Conservation (phyloP, 192 early-diverging fungal species). For the Chytriomyces sp. region DNA sequence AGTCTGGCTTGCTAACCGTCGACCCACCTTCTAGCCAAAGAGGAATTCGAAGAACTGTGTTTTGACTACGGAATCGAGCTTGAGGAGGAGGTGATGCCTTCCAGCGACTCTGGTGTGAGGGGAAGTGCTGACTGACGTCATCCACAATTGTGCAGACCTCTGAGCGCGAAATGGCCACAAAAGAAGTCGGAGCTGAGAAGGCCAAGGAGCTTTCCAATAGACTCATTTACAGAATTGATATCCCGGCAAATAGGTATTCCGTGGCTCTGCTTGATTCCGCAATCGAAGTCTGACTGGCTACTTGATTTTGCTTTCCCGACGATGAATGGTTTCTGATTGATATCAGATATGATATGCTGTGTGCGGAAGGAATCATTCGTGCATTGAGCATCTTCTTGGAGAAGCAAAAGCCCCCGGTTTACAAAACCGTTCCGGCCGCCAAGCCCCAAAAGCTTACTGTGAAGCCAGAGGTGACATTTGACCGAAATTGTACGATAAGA, state of each 20-base stretch:
- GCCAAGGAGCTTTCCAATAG: slow-evolving; percentile 68
- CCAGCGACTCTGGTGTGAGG: not conserved
- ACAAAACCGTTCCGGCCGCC: slow-evolving; percentile 56
- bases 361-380: slow-evolving; percentile 92
- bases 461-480: slow-evolving; percentile 63
- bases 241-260: slow-evolving; percentile 87
- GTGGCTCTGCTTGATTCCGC: too few species aligned
- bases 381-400: slow-evolving; percentile 85
- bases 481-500: slow-evolving; percentile 1
- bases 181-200: slow-evolving; percentile 58
- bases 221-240: slow-evolving; percentile 92
- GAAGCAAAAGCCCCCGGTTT: slow-evolving; percentile 68
- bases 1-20: too few species aligned
- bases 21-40: too few species aligned
- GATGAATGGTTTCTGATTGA: slow-evolving; percentile 13
- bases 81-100: slow-evolving; percentile 82
- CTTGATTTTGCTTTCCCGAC: not conserved
- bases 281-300: too few species aligned
- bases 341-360: slow-evolving; percentile 93
- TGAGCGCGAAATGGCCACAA: slow-evolving; percentile 75
- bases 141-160: slow-evolving; percentile 73
- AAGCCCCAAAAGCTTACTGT: slow-evolving; percentile 65
- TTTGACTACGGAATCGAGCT: slow-evolving; percentile 99
- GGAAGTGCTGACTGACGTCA: too few species aligned
- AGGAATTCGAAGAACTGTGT: slow-evolving; percentile 96